A percentile compares a stretch with the other conserved stretches of the same genome.
phyloP scores from a whole-genome alignment of 768 basidiomycete genomes.

The Boletus vinaceobasis region DNA sequence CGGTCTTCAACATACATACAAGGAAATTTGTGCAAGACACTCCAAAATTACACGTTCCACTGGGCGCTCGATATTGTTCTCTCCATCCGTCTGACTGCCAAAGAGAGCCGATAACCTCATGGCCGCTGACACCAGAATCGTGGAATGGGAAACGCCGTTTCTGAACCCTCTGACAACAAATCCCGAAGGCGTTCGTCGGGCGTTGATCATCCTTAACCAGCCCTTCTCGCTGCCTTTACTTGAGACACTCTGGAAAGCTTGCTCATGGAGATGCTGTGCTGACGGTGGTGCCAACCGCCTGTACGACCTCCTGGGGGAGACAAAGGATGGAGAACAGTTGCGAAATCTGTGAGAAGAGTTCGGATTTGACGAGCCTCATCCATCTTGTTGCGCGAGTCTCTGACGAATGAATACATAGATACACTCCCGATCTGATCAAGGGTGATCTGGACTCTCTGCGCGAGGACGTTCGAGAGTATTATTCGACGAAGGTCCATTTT shows the following conservation, averaged over 20 bases:
- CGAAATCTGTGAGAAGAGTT: constrained; percentile 14
- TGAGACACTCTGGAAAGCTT: constrained; percentile 52
- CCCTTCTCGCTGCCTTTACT: constrained; percentile 70
- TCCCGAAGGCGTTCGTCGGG: constrained; percentile 30
- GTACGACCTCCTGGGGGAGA: constrained; percentile 47
- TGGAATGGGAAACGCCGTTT: constrained; percentile 27
- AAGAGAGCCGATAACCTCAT: not conserved
- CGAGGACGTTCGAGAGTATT: constrained; percentile 68
- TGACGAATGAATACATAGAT: constrained; percentile 40
- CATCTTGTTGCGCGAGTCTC: not conserved
- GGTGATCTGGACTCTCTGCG: constrained; percentile 92
- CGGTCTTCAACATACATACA: constrained; percentile 14
- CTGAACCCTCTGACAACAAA: constrained; percentile 16
- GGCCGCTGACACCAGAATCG: constrained; percentile 1
- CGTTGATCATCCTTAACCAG: constrained; percentile 88
- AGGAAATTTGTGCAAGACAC: constrained; percentile 12
- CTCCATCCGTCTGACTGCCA: not conserved
- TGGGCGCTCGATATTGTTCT: not conserved
- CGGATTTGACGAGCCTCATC: not conserved
- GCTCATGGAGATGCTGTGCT: constrained; percentile 63
- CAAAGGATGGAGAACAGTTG: constrained; percentile 1
- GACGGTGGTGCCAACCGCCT: constrained; percentile 89
- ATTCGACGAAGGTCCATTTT: constrained; percentile 50
- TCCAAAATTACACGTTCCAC: not conserved
- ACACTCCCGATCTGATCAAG: constrained; percentile 81